Conservation (phyloP, 257 asterid species). For the Nicotiana otophora region DNA sequence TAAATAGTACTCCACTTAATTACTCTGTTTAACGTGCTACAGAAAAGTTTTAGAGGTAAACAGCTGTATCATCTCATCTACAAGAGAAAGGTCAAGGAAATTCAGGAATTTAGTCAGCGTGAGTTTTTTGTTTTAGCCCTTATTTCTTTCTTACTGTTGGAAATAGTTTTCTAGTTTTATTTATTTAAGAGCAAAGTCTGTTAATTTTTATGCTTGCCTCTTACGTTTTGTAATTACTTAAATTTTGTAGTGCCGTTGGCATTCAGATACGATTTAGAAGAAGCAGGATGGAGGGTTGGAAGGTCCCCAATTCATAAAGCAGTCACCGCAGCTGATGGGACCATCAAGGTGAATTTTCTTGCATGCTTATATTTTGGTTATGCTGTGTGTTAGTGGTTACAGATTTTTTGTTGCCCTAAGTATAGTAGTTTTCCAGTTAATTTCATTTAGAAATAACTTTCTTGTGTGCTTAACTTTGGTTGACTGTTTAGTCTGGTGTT, state of each 20-base stretch:
- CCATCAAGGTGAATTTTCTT: constrained; percentile 60
- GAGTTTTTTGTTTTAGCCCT: constrained; percentile 18
- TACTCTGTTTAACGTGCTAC: constrained; percentile 10
- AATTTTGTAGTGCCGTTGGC: constrained; percentile 66
- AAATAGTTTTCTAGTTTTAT: background rate
- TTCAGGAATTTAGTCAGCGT: constrained; percentile 73
- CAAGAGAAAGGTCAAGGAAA: constrained; percentile 71
- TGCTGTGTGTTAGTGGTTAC: background rate
- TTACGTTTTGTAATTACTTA: constrained; percentile 6
- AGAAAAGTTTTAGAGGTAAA: constrained; percentile 85
- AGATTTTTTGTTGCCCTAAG: no score
- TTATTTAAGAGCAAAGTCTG: background rate
- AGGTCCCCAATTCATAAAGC: constrained; percentile 59
- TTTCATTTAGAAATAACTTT: background rate
- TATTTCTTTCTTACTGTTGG: background rate
- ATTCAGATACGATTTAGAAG: constrained; percentile 70
- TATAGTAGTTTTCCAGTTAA: background rate
- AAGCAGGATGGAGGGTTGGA: constrained; percentile 87
- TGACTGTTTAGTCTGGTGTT: background rate
- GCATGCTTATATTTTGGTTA: background rate
- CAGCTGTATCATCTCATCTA: constrained; percentile 81
- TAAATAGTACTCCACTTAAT: background rate
- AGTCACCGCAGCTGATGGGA: constrained; percentile 86
- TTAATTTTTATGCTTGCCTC: background rate
- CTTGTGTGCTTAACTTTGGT: background rate